Conservation (phyloP, 805 yeast genomes). For the Pichia scutulata region DNA sequence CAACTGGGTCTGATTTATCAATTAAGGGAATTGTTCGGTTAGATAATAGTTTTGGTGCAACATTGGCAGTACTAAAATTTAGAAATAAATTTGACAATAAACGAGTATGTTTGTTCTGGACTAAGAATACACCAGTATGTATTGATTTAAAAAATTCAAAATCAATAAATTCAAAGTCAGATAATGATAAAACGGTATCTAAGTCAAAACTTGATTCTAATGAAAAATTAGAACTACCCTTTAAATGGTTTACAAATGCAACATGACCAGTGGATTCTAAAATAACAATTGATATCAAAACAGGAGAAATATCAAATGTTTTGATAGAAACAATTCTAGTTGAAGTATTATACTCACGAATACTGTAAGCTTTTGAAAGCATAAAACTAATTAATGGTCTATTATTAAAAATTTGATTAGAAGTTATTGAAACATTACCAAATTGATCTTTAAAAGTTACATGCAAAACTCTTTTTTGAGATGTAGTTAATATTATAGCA, state of each 20-base stretch:
- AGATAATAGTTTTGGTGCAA: background rate
- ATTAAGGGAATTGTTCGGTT: background rate
- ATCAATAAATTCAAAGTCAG: background rate
- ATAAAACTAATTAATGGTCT: constrained; percentile 10
- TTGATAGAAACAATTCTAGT: constrained; percentile 53
- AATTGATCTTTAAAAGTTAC: constrained; percentile 57
- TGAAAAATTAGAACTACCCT: constrained; percentile 21
- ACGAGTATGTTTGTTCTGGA: background rate
- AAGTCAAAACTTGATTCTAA: constrained; percentile 1
- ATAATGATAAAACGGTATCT: background rate
- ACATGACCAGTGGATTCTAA: constrained; percentile 41
- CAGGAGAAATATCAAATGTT: constrained; percentile 34
- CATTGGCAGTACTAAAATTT: background rate
- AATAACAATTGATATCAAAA: constrained; percentile 35
- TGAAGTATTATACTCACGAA: constrained; percentile 17
- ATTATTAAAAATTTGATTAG: constrained; percentile 16
- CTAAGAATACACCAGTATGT: background rate
- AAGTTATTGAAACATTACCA: constrained; percentile 45
- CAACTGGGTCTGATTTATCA: background rate
- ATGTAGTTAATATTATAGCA: constrained; percentile 66
- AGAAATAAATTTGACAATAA: background rate
- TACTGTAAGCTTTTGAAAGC: constrained; percentile 14
- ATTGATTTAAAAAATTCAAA: background rate
- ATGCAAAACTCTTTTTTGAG: constrained; percentile 56
- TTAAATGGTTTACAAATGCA: constrained; percentile 28